phyloP scores from a whole-genome alignment of 1,284 basidiomycete genomes.

The Cutaneotrichosporon cavernicola region DNA sequence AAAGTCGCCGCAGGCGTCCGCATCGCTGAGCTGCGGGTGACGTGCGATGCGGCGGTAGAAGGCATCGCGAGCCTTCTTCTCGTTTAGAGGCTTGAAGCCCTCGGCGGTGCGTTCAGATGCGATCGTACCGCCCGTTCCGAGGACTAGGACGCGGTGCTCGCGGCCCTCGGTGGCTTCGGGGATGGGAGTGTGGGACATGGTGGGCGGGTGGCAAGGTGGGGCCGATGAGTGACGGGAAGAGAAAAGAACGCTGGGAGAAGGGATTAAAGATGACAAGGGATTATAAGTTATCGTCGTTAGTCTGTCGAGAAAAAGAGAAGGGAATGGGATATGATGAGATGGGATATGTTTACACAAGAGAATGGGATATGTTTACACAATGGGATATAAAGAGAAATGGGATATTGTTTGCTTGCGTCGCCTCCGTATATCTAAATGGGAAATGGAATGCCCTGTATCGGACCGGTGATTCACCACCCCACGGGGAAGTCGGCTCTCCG shows the following conservation, averaged over 20 bases:
- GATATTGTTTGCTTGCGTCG: neutral
- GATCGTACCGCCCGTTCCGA: conserved; percentile 51
- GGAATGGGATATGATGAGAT: neutral
- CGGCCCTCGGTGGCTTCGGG: neutral
- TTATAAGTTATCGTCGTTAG: neutral
- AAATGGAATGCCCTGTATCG: too few species aligned
- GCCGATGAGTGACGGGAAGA: neutral
- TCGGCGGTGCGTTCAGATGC: conserved; percentile 43
- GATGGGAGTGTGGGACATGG: conserved; percentile 11
- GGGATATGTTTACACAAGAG: neutral
- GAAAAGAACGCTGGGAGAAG: neutral
- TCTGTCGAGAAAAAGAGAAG: neutral
- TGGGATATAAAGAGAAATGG: neutral
- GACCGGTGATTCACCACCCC: neutral
- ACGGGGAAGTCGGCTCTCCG: neutral
- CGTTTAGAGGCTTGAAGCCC: conserved; percentile 39
- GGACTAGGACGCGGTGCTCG: conserved; percentile 34
- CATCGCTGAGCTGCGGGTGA: conserved; percentile 43
- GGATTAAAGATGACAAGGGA: neutral
- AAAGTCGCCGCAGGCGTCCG: conserved; percentile 3
- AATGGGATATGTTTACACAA: neutral
- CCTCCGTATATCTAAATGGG: too few species aligned
- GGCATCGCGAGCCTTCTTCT: conserved; percentile 39
- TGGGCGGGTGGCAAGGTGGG: neutral
- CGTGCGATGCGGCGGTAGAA: conserved; percentile 50